Evolutionary conservation across 257 asterid species (phyloP).

Genomic region (Rehmannia glutinosa): DNA sequence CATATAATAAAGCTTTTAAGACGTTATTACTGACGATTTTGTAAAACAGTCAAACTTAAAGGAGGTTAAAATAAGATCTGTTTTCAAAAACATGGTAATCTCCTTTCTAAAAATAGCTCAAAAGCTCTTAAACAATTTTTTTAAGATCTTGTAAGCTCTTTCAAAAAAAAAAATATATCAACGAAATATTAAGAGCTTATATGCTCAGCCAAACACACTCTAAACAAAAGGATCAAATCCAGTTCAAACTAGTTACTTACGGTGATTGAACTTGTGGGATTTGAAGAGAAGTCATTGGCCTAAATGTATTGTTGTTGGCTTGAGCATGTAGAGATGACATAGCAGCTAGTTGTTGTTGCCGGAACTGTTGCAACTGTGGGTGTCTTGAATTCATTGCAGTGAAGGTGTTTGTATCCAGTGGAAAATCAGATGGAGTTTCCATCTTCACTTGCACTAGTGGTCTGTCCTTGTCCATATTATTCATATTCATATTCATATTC

Average conservation of each 20-base stretch:
- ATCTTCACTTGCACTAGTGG: conserved; percentile 88
- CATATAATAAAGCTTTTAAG: too few relatives aligned
- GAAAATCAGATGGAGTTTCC: conserved; percentile 75
- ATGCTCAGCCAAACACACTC: too few relatives aligned
- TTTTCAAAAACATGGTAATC: too few relatives aligned
- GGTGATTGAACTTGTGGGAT: conserved; percentile 81
- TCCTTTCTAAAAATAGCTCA: too few relatives aligned
- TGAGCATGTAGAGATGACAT: conserved; percentile 59
- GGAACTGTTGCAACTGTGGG: conserved; percentile 51
- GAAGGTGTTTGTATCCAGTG: conserved; percentile 60
- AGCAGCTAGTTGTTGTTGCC: conserved; percentile 83
- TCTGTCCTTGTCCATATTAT: conserved; percentile 64
- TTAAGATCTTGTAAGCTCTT: too few relatives aligned
- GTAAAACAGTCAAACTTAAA: too few relatives aligned
- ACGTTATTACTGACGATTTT: too few relatives aligned
- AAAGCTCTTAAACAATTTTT: too few relatives aligned
- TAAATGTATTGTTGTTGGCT: conserved; percentile 54
- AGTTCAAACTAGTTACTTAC: conserved; percentile 34
- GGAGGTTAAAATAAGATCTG: too few relatives aligned
- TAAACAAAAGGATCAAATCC: not conserved
- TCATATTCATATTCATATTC: conserved; percentile 32
- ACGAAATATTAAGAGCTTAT: too few relatives aligned
- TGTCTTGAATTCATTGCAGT: conserved; percentile 53
- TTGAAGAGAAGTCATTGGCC: conserved; percentile 69
- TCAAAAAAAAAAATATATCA: too few relatives aligned